Base-by-base conservation (phyloP, 2,329 filamentous ascomycete genomes). In the Neurospora sp. region DNA sequence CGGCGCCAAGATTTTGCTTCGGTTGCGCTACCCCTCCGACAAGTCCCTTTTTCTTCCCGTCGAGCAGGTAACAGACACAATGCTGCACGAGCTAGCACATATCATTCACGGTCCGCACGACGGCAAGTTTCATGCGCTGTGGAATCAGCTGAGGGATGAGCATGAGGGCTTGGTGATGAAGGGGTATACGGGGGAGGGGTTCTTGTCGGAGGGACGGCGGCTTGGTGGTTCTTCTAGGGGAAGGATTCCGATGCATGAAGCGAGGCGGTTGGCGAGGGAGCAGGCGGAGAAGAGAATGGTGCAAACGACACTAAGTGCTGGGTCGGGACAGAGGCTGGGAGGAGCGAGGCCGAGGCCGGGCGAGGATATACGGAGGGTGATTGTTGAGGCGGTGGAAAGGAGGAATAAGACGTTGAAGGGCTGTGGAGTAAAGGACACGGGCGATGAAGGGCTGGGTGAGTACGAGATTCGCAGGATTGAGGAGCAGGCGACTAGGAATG, bases 81-180 rank as follows among this genome's bases (percentile, higher is more conserved):
- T 98, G 89, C 87, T 98, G 23, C 95, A 98, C 78, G 95, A 98
- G 83, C 87, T 98, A 2, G 90, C 89, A n/a, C 95, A 98, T 77
- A 97, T 91, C 73, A 87, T 93, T 11, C 89, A 91, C 79, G 93
- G 93, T 0, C 92, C 92, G 1, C 95, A 98, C 78, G 89, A 97
- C 77, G 85, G 84, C 66, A 86, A 91, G 42, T 98, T 98, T 77
- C 89, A 97, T 74, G 89, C 89, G 0, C 83, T 97, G 5, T 97
- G 94, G 93, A 90, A 97, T 75, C 91, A 97, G 77, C 86, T 97
- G 4, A 89, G 95, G 23, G 92, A 95, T 70, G 94, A 97, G 80
- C 90, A 95, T 75, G 88, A 93, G 75, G 87, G 89, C 2, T 85
- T 97, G 7, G 77, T 89, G 11, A 82, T 88, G 71, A 96, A 95